phyloP scores from a whole-genome alignment of 1,139 yeast genomes.

The Scheffersomyces lignicola region DNA sequence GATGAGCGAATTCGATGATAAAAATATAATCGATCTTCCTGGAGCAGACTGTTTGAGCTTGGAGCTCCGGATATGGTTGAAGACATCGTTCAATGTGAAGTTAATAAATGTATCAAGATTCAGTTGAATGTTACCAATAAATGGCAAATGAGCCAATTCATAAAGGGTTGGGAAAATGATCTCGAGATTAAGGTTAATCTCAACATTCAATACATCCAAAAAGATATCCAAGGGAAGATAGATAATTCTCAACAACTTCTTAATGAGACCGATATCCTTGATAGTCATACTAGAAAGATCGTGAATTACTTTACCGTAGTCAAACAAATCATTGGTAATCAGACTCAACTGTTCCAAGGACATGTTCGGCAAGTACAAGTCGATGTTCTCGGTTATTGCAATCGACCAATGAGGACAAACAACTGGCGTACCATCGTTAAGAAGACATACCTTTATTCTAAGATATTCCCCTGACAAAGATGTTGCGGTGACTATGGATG shows the following conservation, averaged over 20 bases:
- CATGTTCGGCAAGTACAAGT: slow-evolving; percentile 50
- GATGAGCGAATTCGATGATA: slow-evolving; percentile 82
- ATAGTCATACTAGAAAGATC: slow-evolving; percentile 41
- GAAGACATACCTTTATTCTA: slow-evolving; percentile 65
- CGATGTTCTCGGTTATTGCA: slow-evolving; percentile 55
- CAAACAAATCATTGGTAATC: slow-evolving; percentile 43
- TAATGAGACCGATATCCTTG: slow-evolving; percentile 36
- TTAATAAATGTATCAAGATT: slow-evolving; percentile 77
- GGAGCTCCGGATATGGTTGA: slow-evolving; percentile 66
- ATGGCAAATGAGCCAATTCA: slow-evolving; percentile 57
- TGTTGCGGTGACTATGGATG: slow-evolving; percentile 83
- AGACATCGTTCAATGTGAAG: slow-evolving; percentile 65
- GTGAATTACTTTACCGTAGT: slow-evolving; percentile 42
- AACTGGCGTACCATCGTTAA: slow-evolving; percentile 84
- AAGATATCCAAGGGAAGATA: slow-evolving; percentile 67
- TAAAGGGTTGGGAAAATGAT: slow-evolving; percentile 77
- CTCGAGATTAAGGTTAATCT: slow-evolving; percentile 73
- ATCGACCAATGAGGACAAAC: slow-evolving; percentile 75
- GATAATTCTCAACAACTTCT: slow-evolving; percentile 41
- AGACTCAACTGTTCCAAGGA: slow-evolving; percentile 43
- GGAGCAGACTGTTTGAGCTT: slow-evolving; percentile 13
- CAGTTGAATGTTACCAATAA: slow-evolving; percentile 47
- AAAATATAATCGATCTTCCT: slow-evolving; percentile 70
- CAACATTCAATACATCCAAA: slow-evolving; percentile 52
- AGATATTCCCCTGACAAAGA: slow-evolving; percentile 82